Evolutionary conservation across 2,329 filamentous ascomycete genomes (phyloP), one percentile per base, ranked within the genome.

Genomic region (Verticillium nubilum): DNA sequence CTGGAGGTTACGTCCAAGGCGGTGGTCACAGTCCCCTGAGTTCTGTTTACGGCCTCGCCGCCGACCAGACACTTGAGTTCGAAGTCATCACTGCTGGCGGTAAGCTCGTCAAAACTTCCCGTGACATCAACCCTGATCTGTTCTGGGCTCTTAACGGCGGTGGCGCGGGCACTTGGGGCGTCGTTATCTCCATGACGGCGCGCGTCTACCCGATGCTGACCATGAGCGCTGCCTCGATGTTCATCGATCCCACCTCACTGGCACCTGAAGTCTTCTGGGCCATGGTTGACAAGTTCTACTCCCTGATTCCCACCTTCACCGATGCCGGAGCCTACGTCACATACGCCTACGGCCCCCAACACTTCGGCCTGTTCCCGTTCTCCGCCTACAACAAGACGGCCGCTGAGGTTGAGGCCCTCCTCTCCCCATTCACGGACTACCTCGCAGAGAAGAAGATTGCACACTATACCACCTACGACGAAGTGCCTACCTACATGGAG

Each of bases 91-190:
- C 79, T 7, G 80, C 76, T 0, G 67, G 68, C 17, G 83, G 85
- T 2, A 60, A 75, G 17, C 65, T 79, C n/a, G 62, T 86, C 1
- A 78, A 69, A 2, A 83, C 83, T 0, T 79, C 74, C 4, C 74
- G 73, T 0, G 67, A 65, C 0, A 61, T 78, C 31, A 82, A 88
- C 63, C 60, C 73, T 0, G 85, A 88, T 57, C 73, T 89, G 1
- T 88, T 84, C 72, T 89, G 85, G 86, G 86, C 86, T 1, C 70
- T 87, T 1, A 75, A 76, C 50, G 85, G 85, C 3, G 84, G 86
- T 0, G 85, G 86, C 2, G 81, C 78, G 10, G 83, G 84, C 17
- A 86, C 78, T 29, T 88, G 81, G 63, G 85, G 76, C 2, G 74
- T 87, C 2, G 82, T 87, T 1, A 69, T 78, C 17, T 82, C 80